Evolutionary conservation across 176 grass and related monocot species (phyloP), one percentile per base, ranked within the genome.

Genomic region (Phyllostachys edulis): DNA sequence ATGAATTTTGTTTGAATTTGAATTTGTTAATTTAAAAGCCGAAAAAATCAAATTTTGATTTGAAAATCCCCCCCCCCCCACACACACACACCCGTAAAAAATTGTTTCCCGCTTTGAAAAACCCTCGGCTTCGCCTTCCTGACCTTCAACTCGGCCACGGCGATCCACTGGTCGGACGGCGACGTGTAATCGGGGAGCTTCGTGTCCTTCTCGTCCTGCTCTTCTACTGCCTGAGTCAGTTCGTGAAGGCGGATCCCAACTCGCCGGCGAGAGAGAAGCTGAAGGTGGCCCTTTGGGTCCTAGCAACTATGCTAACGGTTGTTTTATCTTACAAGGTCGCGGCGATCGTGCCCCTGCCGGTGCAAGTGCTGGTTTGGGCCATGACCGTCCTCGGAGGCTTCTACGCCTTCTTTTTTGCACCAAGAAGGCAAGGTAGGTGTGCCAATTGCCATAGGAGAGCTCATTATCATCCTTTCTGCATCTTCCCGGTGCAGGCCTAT

Each of bases 221-320:
- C 7, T 57, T 57, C 54, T 57, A n/a, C 20, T 57, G 54, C 54
- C 20, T 57, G 20, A 2, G 20, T 3, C 54, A 57, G 54, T 57
- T n/a, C 54, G 20, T 9, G 20, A 57, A 57, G 54, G 54, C 44
- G 6, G 75, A 32, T 16, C 73, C 24, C 16, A 56, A 76, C 16
- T 85, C 73, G 5, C 5, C 73, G 0, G 1, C 59, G 8, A 55
- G 65, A 5, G 57, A 18, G 1, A 2, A 15, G 1, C 5, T 89
- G 3, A 84, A 79, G 75, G 56, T 29, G 11, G 87, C 87, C 20
- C 67, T 89, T 1, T 89, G 87, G 87, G 9, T 7, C 1, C 80
- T 89, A 36, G 62, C 81, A 16, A 70, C 67, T 4, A 1, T 44
- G 10, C 67, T 70, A 1, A 78, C 63, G 17, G 9, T 51, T 4